A percentile compares a stretch with the other conserved stretches of the same genome.
Conservation (phyloP, 1,139 yeast genomes). For the Pichia sp. region DNA sequence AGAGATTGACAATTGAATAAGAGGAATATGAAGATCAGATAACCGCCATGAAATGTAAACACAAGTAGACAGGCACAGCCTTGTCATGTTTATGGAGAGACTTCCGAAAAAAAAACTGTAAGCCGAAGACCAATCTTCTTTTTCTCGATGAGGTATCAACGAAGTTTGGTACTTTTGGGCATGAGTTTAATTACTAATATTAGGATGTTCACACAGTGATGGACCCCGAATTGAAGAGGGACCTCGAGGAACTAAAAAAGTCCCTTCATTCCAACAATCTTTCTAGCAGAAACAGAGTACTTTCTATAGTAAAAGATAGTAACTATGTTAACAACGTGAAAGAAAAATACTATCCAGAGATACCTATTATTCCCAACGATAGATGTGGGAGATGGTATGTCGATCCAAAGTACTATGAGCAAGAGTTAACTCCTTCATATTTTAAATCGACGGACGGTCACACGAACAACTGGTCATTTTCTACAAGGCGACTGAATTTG, state of each 20-base stretch:
- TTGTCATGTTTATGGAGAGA: not conserved
- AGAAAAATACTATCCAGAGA: constrained; percentile 27
- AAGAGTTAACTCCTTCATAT: constrained; percentile 39
- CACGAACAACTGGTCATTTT: constrained; percentile 72
- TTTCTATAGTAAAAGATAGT: constrained; percentile 63
- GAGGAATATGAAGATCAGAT: too few relatives aligned
- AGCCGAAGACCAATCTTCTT: too few relatives aligned
- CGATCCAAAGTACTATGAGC: constrained; percentile 35
- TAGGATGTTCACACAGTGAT: constrained; percentile 6
- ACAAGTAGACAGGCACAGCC: not conserved
- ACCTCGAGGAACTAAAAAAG: constrained; percentile 15
- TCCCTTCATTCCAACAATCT: constrained; percentile 15
- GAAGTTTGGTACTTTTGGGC: too few relatives aligned
- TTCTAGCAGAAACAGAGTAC: constrained; percentile 59
- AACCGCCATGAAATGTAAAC: not conserved
- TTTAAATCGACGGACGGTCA: constrained; percentile 94
- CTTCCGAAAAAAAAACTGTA: not conserved
- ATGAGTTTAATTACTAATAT: not conserved
- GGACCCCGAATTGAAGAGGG: constrained; percentile 22
- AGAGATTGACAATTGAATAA: too few relatives aligned
- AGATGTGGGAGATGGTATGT: constrained; percentile 89
- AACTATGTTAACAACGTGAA: constrained; percentile 34
- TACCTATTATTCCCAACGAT: constrained; percentile 67
- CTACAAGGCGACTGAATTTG: constrained; percentile 65
- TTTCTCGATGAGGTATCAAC: too few relatives aligned